Evolutionary conservation across 2,329 filamentous ascomycete genomes (phyloP), one percentile per base, ranked within the genome.

Genomic region (Alternaria postmessia): DNA sequence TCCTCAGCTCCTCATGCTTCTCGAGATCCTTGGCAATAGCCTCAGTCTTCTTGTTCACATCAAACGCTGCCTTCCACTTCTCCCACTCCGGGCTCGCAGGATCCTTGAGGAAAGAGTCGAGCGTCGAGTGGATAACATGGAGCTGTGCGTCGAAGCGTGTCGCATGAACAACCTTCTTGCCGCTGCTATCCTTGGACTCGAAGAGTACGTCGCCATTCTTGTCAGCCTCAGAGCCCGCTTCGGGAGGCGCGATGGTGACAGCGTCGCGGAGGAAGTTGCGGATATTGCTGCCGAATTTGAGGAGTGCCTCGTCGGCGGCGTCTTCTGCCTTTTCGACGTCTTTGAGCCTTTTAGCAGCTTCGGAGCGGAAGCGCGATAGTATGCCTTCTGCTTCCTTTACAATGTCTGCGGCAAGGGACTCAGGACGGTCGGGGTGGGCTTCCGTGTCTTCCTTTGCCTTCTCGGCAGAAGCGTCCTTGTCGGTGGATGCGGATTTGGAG

Each of bases 111-210:
- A 98, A 96, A 70, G 72, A 92, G 63, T 95, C 91, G 39, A 89
- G 79, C 20, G 89, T 91, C 5, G 92, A 94, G 78, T 99, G 95
- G 61, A 99, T 94, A 34, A 96, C 93, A 75, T 99, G 94, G 63
- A 99, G 83, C 79, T 98, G 95, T 1, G 95, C 95, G 74, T 99
- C 95, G 75, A 97, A 94, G 62, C 95, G 87, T 52, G 93, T 97
- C 1, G 93, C 92, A 77, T 99, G 95, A 65, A 98, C 96, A 16
- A 98, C 93, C 56, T 95, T 87, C 83, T 95, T 97, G 26, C 94
- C 94, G 51, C 87, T 87, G 5, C 91, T 88, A 78, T 97, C 94
- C 77, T 94, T 96, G 75, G 92, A 96, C 81, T 98, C 95, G 72
- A 98, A 99, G 5, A 97, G 84, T 32, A 97, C 88, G 49, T 90